Base-by-base conservation (phyloP, 768 basidiomycete species). In the Grammothele lineata region DNA sequence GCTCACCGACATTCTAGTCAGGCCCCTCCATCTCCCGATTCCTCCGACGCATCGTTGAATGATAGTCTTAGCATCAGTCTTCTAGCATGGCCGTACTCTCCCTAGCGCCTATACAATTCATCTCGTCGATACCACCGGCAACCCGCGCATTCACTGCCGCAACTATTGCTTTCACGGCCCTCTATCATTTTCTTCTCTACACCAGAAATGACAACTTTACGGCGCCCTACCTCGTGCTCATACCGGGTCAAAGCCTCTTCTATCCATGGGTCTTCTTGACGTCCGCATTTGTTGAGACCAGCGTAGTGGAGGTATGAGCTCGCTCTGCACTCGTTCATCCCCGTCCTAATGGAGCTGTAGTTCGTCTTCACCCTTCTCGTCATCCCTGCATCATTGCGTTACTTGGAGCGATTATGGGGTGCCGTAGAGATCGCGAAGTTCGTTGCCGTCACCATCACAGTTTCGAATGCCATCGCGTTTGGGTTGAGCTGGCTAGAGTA, bases 391-490 rank as follows among this genome's bases (percentile, higher is more conserved):
- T 83, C 87, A 32, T 73, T 92, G 41, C 83, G 88, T 52, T 98
- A 98, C 64, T 72, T 99, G 43, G 96, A 99, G 64, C 77, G 94
- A 23, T 70, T 99, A 45, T 99, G 96, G 96, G 95, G 96, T 33
- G 76, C 84, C 36, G 58, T 84, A 17, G 93, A 97, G 65, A 85
- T 82, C 2, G 57, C 86, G 54, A 91, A 93, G 66, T 96, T 99
- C 67, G 85, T 90, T 47, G 71, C 78, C 18, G 83, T 87, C 36
- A 84, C 83, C 38, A 75, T 93, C 48, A 81, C 83, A 22, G 76
- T 78, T 11, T 87, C 89, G 17, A 99, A 99, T 63, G 67, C 93
- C 57, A 94, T 98, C 60, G 85, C 90, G 0, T 81, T 93, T 55
- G 84, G 76, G 9, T 78, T 96, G 56, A 92, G 86, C 63, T 92